Evolutionary conservation across 208 protist genomes (phyloP).

Genomic region (Acanthamoeba lenticulata): DNA sequence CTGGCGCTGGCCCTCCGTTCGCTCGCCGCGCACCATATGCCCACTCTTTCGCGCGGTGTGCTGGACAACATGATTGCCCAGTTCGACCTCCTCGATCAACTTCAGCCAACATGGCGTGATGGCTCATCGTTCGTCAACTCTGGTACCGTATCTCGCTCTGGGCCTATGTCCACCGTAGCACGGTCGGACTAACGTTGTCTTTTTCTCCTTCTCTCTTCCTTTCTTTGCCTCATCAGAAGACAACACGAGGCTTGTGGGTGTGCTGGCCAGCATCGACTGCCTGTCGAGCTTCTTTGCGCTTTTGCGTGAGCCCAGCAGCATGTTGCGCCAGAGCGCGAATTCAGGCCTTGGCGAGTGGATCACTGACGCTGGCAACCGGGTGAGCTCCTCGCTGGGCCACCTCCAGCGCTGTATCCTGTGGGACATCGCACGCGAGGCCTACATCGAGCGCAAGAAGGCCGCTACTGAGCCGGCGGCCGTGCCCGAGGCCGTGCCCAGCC

Average conservation of each 20-base stretch:
- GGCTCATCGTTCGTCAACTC: constrained; percentile 13
- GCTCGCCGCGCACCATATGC: background rate
- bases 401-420: constrained; percentile 63
- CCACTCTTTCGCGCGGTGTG: constrained; percentile 3
- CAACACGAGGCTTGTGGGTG: background rate
- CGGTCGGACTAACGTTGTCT: background rate
- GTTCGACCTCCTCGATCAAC: constrained; percentile 8
- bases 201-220: background rate
- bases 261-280: constrained; percentile 57
- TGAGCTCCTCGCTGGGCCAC: constrained; percentile 23
- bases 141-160: too few relatives aligned
- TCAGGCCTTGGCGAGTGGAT: constrained; percentile 49
- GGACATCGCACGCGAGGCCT: constrained; percentile 47
- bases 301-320: constrained; percentile 18
- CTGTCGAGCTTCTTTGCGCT: constrained; percentile 16
- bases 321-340: background rate
- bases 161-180: background rate
- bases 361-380: background rate
- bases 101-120: constrained; percentile 56
- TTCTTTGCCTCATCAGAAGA: background rate
- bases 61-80: constrained; percentile 16
- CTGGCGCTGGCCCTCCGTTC: constrained; percentile 10
- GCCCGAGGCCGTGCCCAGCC: background rate
- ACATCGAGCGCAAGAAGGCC: constrained; percentile 18
- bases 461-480: background rate